Base-by-base conservation (phyloP, 257 asterid genomes). In the Paraleonurus japonicus region DNA sequence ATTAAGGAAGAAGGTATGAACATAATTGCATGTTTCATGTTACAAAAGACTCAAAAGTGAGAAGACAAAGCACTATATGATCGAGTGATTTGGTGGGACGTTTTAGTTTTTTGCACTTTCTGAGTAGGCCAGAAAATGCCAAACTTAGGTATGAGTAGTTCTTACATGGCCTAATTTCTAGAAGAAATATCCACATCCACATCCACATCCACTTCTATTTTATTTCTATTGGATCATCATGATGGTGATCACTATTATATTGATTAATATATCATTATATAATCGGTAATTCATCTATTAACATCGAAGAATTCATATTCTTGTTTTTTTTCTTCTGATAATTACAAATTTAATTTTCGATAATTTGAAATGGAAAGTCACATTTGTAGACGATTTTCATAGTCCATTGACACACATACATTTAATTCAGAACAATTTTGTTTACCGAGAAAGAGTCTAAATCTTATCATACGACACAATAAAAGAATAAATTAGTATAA, bases 101-200 rank as follows among this genome's bases (percentile, higher is more conserved):
- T 51, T 69, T 62, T 78, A 20, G 67, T 37, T 47, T 62, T 69
- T 68, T 59, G 55, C 58, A 39, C 9, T 61, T 58, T 13, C n/a
- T 65, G 50, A 69, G 50, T 61, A 47, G 57, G 37, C 74, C 73
- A 13, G 48, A 47, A 65, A 65, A 19, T 58, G 73, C 79, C 78
- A 65, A 64, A 13, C 55, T 80, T 83, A 65, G 80, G 81, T 80
- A 43, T 7, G 57, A 74, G 76, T 32, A 65, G 30, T 50, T 65
- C 78, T 65, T 67, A 62, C 73, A 71, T 77, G 75, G 67, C 79
- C 45, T 69, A 51, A 51, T 51, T 61, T 83, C 85, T 81, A 76
- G 82, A 83, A 65, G 58, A 61, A 62, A 71, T 35, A 62, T 57
- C 80, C 76, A 55, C 43, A 70, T 45, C 79, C 68, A 43, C 65